phyloP scores from a whole-genome alignment of 495 filamentous ascomycete species.

The Penicillium silybi region DNA sequence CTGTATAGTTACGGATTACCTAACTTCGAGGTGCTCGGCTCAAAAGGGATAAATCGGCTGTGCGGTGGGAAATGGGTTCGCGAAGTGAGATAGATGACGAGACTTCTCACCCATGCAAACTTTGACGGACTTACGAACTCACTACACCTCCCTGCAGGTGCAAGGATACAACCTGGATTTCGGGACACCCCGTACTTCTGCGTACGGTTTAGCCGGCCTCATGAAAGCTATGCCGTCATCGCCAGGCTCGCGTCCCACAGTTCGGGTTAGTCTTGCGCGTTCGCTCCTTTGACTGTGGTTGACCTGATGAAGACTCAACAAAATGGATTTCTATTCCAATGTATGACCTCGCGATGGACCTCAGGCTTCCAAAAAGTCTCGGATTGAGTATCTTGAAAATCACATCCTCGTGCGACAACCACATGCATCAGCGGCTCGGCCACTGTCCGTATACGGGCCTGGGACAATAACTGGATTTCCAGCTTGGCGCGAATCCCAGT shows the following conservation, averaged over 20 bases:
- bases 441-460: slow-evolving; percentile 5
- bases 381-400: not conserved
- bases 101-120: not conserved
- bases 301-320: not conserved
- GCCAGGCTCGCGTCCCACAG: slow-evolving; percentile 21
- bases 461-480: slow-evolving; percentile 6
- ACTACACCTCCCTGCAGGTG: slow-evolving; percentile 4
- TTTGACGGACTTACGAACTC: not conserved
- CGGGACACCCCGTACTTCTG: not conserved
- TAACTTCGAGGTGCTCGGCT: not conserved
- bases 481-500: slow-evolving; percentile 17
- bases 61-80: not conserved
- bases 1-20: slow-evolving; percentile 1
- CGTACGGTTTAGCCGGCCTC: slow-evolving; percentile 9
- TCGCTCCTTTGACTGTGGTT: not conserved
- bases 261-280: slow-evolving; percentile 5
- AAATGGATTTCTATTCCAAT: not conserved
- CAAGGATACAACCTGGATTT: slow-evolving; percentile 7
- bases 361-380: not conserved
- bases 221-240: slow-evolving; percentile 25
- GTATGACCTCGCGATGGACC: not conserved
- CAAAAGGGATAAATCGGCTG: slow-evolving; percentile 19
- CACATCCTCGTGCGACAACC: slow-evolving; percentile 1
- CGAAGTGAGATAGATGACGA: not conserved
- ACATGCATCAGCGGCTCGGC: slow-evolving; percentile 20